Base-by-base conservation (phyloP, 1,139 yeast species). In the Debaryomyces sp. region DNA sequence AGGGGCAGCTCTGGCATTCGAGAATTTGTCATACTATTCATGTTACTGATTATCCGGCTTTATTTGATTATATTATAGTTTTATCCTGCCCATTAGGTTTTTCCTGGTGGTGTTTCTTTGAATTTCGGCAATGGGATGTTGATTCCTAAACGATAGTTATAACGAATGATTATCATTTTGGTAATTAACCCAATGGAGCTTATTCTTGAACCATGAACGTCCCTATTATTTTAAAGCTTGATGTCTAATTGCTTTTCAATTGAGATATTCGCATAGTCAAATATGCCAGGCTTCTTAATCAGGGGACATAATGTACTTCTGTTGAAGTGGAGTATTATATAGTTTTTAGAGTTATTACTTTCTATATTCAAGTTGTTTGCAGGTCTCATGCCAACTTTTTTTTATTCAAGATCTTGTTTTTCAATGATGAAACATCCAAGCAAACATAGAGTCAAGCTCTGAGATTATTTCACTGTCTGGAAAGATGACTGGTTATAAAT, bases 401-500 rank as follows among this genome's bases (percentile, higher is more conserved):
- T 32, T 12, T 23, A 21, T 32, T 32, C 10, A 26, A 30, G 36
- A 30, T 36, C 5, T 27, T 27, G 23, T 43, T 50, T 63, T 62
- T 52, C 56, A 50, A 80, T 86, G 94, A 87, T 86, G 94, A 87
- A 80, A 85, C 71, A 82, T 75, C 70, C 71, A 77, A 83, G 80
- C 89, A 84, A 81, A 85, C 90, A 85, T 86, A 86, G 95, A 87
- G 95, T 87, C 95, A 87, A 87, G 95, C 95, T 87, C 95, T 78
- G 90, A 86, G 87, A 66, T 61, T 60, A 57, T 57, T 55, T 69
- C 76, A 72, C 72, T 62, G 76, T 66, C 78, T 73, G 78, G 78
- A 73, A 73, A 73, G 70, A 73, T 73, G 78, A 66, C 74, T 57
- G 74, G 75, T 62, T 62, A 52, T 51, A 55, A 17, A 59, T 64